Evolutionary conservation across 768 basidiomycete genomes (phyloP), one percentile per base, ranked within the genome.

Genomic region (Rhodosporidiobolus sp.): DNA sequence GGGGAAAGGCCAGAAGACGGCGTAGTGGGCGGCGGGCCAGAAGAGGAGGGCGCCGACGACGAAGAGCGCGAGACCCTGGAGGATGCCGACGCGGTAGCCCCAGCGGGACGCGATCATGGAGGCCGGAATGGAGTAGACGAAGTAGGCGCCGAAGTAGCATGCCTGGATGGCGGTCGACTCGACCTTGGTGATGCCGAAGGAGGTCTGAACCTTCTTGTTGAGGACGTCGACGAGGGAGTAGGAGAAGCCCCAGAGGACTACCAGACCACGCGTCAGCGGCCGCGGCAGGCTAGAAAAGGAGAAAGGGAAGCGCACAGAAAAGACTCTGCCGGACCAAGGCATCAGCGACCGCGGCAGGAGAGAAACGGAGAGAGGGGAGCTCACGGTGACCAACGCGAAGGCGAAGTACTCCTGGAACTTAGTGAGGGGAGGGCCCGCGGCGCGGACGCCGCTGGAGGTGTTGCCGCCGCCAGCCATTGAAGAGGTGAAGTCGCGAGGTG

Each of bases 111-210:
- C 83, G 70, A 84, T 83, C 72, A 82, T 84, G 85, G 81, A 72
- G 59, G 81, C 73, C 50, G 81, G 81, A 55, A 81, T 77, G 34
- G 79, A 79, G 1, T 79, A 80, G 77, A 74, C 77, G 71, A 79
- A 70, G 77, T 77, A 78, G 28, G 72, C 66, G 45, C 74, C 73
- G 49, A 69, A 55, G 77, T 88, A 89, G 78, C 88, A 88, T 32
- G 90, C 83, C 75, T 90, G 89, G 67, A 91, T 84, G 73, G 90
- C 83, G 11, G 90, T 89, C 65, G 88, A 89, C 81, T 89, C 86
- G 35, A 88, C 83, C 79, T 88, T 89, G 50, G 83, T 81, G 79
- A 91, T 88, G 19, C 83, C 83, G 78, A 90, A 89, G 50, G 89
- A 85, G 4, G 80, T 80, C 82, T 90, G 89, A 81, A 90, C 90